A percentile compares a stretch with the other conserved stretches of the same genome.
Evolutionary conservation across 1,284 basidiomycete genomes (phyloP).

Genomic region (Cystobasidiaceae sp.): DNA sequence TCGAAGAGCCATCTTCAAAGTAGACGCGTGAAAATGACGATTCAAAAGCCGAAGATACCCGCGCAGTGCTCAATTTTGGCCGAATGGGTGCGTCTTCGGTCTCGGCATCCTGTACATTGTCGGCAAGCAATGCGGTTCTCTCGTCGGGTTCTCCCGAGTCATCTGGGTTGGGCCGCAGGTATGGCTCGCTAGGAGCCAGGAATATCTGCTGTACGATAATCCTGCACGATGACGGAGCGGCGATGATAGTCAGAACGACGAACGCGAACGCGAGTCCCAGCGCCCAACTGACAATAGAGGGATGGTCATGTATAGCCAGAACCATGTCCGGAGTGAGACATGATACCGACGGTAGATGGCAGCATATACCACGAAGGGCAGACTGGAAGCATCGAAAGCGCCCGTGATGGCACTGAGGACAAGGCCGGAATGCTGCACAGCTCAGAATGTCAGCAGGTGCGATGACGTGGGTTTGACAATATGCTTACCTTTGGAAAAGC

Average conservation of each 20-base stretch:
- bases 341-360: constrained; percentile 39
- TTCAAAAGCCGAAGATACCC: constrained; percentile 8
- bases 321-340: constrained; percentile 44
- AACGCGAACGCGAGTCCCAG: no score
- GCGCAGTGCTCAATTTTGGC: constrained; percentile 5
- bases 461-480: neutral
- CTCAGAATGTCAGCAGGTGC: neutral
- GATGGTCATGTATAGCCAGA: constrained; percentile 46
- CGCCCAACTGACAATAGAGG: constrained; percentile 44
- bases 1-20: constrained; percentile 2
- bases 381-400: constrained; percentile 48
- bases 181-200: constrained; percentile 39
- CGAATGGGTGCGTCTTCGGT: neutral
- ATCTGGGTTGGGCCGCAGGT: neutral
- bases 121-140: constrained; percentile 18
- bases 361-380: constrained; percentile 47
- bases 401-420: constrained; percentile 49
- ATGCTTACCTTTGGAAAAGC: constrained; percentile 45
- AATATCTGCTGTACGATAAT: constrained; percentile 45
- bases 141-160: constrained; percentile 16
- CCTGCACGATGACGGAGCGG: constrained; percentile 28
- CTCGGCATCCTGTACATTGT: neutral
- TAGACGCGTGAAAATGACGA: constrained; percentile 34
- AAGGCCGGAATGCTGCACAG: constrained; percentile 45
- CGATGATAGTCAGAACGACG: no score